Conservation (phyloP, 129 eudicot species). For the Chrysanthemum seticuspe region DNA sequence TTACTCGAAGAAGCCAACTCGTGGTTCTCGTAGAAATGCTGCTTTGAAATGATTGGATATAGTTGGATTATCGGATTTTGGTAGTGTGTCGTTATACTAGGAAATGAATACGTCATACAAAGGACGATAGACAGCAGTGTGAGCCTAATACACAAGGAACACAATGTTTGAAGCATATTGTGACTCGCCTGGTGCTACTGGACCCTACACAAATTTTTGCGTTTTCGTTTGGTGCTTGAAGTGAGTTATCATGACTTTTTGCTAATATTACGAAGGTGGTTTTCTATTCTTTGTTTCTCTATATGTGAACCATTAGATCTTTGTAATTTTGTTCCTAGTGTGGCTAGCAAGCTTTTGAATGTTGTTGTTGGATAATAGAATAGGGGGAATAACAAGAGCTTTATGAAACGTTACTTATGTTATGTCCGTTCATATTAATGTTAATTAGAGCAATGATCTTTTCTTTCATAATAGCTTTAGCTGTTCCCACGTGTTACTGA, state of each 20-base stretch:
- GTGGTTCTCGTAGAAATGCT: slow-evolving; percentile 36
- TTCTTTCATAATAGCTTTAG: too few species aligned
- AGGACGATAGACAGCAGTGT: background rate
- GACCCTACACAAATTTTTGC: background rate
- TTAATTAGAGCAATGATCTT: background rate
- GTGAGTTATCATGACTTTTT: slow-evolving; percentile 14
- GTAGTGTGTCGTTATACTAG: background rate
- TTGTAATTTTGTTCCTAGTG: slow-evolving; percentile 8
- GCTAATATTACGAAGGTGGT: slow-evolving; percentile 18
- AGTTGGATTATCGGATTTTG: background rate
- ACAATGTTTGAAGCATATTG: background rate
- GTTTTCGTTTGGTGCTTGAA: background rate
- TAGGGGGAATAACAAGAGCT: background rate
- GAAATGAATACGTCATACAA: slow-evolving; percentile 8
- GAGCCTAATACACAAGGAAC: slow-evolving; percentile 13
- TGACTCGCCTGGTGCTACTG: background rate
- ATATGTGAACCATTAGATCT: slow-evolving; percentile 8
- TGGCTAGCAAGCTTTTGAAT: slow-evolving; percentile 20
- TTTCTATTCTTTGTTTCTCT: slow-evolving; percentile 12
- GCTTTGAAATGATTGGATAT: slow-evolving; percentile 32
- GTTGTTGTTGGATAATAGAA: background rate
- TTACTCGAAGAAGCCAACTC: slow-evolving; percentile 63
- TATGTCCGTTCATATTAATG: background rate
- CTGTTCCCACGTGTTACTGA: background rate
- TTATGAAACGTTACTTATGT: background rate